Conservation (phyloP, 1,284 basidiomycete species). For the Cutaneotrichosporon arboriforme region DNA sequence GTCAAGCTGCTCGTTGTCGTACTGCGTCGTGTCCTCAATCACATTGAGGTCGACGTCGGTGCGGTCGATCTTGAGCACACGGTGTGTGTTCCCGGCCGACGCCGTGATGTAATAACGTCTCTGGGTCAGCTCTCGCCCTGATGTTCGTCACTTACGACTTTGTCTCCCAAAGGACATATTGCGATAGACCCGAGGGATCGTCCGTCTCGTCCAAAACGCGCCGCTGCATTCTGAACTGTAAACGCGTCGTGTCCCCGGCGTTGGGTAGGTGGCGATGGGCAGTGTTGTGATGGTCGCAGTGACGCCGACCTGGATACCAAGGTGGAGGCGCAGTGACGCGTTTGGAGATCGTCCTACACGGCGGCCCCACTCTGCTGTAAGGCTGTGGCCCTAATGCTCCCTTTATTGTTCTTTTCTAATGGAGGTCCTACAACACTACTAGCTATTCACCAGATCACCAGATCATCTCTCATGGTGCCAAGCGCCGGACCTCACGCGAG, state of each 20-base stretch:
- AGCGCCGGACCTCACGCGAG: too few relatives aligned
- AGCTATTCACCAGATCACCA: too few relatives aligned
- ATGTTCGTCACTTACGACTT: constrained; percentile 56
- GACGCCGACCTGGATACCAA: neutral
- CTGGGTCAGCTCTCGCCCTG: too few relatives aligned
- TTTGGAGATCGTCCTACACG: too few relatives aligned
- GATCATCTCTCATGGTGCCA: too few relatives aligned
- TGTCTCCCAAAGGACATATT: constrained; percentile 88
- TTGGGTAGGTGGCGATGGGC: too few relatives aligned
- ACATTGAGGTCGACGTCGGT: constrained; percentile 67
- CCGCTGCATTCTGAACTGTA: constrained; percentile 1
- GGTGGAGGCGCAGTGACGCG: neutral
- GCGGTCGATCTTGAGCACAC: constrained; percentile 86
- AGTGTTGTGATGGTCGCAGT: neutral
- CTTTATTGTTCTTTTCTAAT: too few relatives aligned
- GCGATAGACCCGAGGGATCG: constrained; percentile 53
- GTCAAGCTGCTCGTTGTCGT: constrained; percentile 81
- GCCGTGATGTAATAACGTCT: constrained; percentile 81
- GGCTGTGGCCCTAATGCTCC: too few relatives aligned
- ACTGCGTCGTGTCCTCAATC: constrained; percentile 79
- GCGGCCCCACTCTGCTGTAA: too few relatives aligned
- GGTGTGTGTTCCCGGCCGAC: constrained; percentile 58
- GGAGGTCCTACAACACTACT: too few relatives aligned
- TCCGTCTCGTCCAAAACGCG: constrained; percentile 23
- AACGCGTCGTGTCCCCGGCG: neutral